Percentiles rank a stretch among this genome's conserved stretches.
These are phyloP conservation scores for Linum lewisii DNA, from an alignment of 345 rosid genomes.

Conservation along the genomic window DNA sequence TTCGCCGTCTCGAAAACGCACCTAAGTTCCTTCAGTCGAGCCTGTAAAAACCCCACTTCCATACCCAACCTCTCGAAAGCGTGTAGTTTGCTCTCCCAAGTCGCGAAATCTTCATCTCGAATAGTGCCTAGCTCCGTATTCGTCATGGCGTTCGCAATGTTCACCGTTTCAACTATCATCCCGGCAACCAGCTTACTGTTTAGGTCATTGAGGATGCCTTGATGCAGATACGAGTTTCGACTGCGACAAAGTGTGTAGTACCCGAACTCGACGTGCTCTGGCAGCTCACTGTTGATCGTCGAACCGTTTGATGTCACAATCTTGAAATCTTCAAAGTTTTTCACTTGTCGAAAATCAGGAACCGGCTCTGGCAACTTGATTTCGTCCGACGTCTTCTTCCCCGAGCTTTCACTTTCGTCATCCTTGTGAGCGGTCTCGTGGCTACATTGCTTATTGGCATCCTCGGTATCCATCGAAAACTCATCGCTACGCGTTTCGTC, in stretches of 20 bases:
- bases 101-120: slow-evolving; percentile 18
- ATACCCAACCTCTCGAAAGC: slow-evolving; percentile 46
- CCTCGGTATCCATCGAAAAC: slow-evolving; percentile 6
- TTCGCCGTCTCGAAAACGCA: slow-evolving; percentile 21
- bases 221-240: slow-evolving; percentile 32
- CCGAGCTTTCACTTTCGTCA: neutral
- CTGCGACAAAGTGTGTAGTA: slow-evolving; percentile 39
- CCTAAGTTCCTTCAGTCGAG: slow-evolving; percentile 26
- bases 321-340: slow-evolving; percentile 23
- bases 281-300: slow-evolving; percentile 26
- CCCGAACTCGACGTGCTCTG: slow-evolving; percentile 21
- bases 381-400: too few species aligned
- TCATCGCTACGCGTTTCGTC: neutral
- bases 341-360: slow-evolving; percentile 17
- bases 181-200: slow-evolving; percentile 36
- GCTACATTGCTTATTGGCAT: slow-evolving; percentile 4
- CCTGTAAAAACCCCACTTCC: slow-evolving; percentile 32
- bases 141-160: slow-evolving; percentile 38
- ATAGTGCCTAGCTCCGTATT: slow-evolving; percentile 23
- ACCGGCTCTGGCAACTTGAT: slow-evolving; percentile 10
- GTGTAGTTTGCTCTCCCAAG: slow-evolving; percentile 39
- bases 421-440: slow-evolving; percentile 10
- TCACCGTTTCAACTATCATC: slow-evolving; percentile 36
- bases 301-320: slow-evolving; percentile 18
- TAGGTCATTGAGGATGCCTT: slow-evolving; percentile 31